Percentiles rank a stretch among this genome's conserved stretches.
These are phyloP conservation scores for Nicotiana noctiflora DNA, from an alignment of 257 asterid genomes.

Conservation along the genomic window DNA sequence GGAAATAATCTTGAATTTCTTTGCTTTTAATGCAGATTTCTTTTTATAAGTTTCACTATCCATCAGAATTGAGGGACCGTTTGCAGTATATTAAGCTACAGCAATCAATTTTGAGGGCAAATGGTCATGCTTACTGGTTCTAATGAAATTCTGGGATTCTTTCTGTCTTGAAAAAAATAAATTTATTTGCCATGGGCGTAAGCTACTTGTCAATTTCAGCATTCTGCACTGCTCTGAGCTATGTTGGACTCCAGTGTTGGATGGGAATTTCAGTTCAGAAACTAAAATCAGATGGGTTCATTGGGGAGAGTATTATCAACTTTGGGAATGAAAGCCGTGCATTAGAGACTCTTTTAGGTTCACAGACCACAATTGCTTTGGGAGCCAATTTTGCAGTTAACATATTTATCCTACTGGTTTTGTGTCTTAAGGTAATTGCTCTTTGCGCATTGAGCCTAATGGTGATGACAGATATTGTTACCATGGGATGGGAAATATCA, in stretches of 20 bases:
- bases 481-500: neutral
- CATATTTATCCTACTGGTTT: constrained; percentile 38
- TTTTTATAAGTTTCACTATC: neutral
- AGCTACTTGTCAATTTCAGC: constrained; percentile 60
- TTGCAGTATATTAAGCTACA: constrained; percentile 10
- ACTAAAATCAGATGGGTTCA: constrained; percentile 55
- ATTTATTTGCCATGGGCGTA: constrained; percentile 60
- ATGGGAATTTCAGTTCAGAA: constrained; percentile 50
- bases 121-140: constrained; percentile 32
- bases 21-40: constrained; percentile 19
- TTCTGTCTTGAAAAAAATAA: constrained; percentile 25
- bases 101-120: constrained; percentile 30
- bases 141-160: constrained; percentile 22
- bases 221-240: constrained; percentile 56
- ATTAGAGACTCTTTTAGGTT: constrained; percentile 53
- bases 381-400: constrained; percentile 63
- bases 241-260: constrained; percentile 77
- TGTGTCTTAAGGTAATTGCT: constrained; percentile 64
- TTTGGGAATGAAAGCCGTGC: constrained; percentile 51
- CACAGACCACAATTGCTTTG: constrained; percentile 55
- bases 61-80: neutral
- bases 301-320: constrained; percentile 39
- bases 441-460: neutral
- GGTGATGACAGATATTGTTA: neutral
- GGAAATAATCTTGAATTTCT: neutral